Conservation (phyloP, 331 rosid genomes). For the Quercus tomentella region DNA sequence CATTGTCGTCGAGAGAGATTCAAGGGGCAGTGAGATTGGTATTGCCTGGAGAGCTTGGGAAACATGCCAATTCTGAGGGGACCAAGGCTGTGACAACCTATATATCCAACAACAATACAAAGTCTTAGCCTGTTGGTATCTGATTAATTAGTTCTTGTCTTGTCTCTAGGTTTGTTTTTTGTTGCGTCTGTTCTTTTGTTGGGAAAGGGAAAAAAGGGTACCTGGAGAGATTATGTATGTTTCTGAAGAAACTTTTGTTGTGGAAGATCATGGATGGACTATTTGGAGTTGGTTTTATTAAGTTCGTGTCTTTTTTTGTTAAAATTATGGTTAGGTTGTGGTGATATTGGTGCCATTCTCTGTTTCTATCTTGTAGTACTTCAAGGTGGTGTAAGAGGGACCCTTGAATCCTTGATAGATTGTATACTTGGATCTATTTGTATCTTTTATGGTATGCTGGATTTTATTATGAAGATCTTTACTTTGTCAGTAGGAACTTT, state of each 20-base stretch:
- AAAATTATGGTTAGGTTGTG: not conserved
- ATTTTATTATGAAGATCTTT: too few relatives aligned
- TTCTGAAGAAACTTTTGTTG: not conserved
- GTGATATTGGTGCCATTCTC: not conserved
- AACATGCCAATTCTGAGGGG: constrained; percentile 74
- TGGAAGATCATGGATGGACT: too few relatives aligned
- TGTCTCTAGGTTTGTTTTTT: not conserved
- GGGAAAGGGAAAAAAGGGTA: too few relatives aligned
- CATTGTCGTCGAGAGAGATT: constrained; percentile 51
- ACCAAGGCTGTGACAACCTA: constrained; percentile 45
- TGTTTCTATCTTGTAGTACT: not conserved
- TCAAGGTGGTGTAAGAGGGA: too few relatives aligned
- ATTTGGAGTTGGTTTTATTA: not conserved
- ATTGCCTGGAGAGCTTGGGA: constrained; percentile 63
- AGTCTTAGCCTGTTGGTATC: not conserved
- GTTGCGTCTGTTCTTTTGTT: not conserved
- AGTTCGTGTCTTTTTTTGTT: not conserved
- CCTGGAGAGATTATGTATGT: too few relatives aligned
- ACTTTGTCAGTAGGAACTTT: too few relatives aligned
- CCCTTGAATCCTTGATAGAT: too few relatives aligned
- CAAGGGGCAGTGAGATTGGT: constrained; percentile 66
- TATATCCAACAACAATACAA: constrained; percentile 5
- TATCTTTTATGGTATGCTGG: too few relatives aligned
- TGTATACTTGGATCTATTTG: too few relatives aligned
- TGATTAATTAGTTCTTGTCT: too few relatives aligned